These are phyloP conservation scores for Cardiospermum halicacabum DNA, from an alignment of 345 rosid genomes.

Conservation along the genomic window DNA sequence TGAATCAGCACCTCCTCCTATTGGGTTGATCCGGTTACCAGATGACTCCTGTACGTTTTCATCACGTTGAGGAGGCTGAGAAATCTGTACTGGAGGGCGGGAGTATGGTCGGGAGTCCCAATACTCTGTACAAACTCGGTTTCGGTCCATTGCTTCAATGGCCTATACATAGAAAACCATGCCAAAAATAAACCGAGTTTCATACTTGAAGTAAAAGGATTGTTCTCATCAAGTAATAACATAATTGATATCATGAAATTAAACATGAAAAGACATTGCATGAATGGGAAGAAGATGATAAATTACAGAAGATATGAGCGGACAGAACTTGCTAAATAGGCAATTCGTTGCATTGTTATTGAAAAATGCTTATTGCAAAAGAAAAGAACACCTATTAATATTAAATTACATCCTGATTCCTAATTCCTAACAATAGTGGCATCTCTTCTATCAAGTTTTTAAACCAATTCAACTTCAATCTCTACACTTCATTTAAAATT, in stretches of 20 bases:
- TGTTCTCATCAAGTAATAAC: neutral
- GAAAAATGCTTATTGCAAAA: neutral
- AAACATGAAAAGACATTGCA: neutral
- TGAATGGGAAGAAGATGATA: neutral
- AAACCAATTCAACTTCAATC: neutral
- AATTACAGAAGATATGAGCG: neutral
- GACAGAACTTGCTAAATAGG: neutral
- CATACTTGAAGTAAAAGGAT: neutral
- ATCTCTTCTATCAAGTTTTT: neutral
- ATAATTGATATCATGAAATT: neutral
- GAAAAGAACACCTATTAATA: neutral
- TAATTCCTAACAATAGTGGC: neutral
- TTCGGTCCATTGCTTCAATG: slow-evolving; percentile 76
- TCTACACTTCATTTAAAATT: neutral
- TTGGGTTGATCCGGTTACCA: slow-evolving; percentile 22
- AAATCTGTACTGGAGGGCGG: slow-evolving; percentile 68
- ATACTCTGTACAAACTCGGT: slow-evolving; percentile 80
- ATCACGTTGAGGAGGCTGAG: slow-evolving; percentile 37
- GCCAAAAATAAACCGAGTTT: neutral
- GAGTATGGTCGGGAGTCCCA: slow-evolving; percentile 98
- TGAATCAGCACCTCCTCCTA: slow-evolving; percentile 37
- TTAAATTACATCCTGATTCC: neutral
- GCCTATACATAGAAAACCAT: slow-evolving; percentile 44
- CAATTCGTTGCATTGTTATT: neutral
- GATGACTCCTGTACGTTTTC: slow-evolving; percentile 16